Conservation (phyloP, 148 eudicot species). For the Persicaria maculosa region DNA sequence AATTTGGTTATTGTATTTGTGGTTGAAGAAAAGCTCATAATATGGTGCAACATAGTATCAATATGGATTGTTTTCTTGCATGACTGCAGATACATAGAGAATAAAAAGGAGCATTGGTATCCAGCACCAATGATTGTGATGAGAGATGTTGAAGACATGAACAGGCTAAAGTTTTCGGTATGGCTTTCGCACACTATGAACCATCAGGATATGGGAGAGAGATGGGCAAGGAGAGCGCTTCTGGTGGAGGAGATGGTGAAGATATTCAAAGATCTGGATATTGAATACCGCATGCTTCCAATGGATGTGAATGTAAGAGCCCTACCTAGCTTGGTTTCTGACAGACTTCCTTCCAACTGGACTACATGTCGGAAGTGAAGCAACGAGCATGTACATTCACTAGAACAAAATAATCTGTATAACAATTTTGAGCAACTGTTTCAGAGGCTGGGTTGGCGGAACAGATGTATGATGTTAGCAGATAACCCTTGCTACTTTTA, state of each 20-base stretch:
- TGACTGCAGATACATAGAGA: conserved; percentile 44
- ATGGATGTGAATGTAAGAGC: conserved; percentile 49
- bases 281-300: conserved; percentile 66
- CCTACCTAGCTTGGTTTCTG: conserved; percentile 36
- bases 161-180: conserved; percentile 47
- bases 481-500: too few species aligned
- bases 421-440: background rate
- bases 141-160: conserved; percentile 69
- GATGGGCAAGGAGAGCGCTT: conserved; percentile 50
- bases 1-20: background rate
- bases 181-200: conserved; percentile 72
- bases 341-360: conserved; percentile 64
- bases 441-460: background rate
- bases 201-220: conserved; percentile 68
- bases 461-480: too few species aligned
- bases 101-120: conserved; percentile 61
- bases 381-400: background rate
- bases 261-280: conserved; percentile 51
- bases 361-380: conserved; percentile 22
- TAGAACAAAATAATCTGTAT: too few species aligned
- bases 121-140: conserved; percentile 53
- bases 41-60: background rate
- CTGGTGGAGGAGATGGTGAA: conserved; percentile 66
- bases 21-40: too few species aligned
- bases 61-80: background rate